Percentiles rank a stretch among this genome's conserved stretches.
phyloP scores from a whole-genome alignment of 495 filamentous ascomycete species.

The Penicillium bovifimosum region DNA sequence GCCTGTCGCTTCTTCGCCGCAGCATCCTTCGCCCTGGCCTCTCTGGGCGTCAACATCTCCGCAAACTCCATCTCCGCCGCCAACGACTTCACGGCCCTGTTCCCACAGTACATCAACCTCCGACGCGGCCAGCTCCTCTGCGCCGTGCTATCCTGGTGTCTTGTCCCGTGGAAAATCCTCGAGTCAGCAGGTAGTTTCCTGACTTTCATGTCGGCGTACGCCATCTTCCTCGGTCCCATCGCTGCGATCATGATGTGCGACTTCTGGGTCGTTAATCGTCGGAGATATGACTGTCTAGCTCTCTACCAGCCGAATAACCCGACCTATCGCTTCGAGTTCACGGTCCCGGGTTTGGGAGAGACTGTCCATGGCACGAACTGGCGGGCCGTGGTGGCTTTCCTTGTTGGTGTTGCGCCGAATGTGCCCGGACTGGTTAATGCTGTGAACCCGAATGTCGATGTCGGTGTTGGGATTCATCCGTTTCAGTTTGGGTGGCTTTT shows the following conservation, averaged over 20 bases:
- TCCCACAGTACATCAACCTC: slow-evolving; percentile 56
- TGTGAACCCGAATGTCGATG: slow-evolving; percentile 40
- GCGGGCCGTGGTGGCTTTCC: slow-evolving; percentile 58
- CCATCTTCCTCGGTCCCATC: slow-evolving; percentile 65
- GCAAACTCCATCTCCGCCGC: slow-evolving; percentile 61
- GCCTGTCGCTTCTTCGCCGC: slow-evolving; percentile 48
- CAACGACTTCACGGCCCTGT: slow-evolving; percentile 58
- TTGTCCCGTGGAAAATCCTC: slow-evolving; percentile 62
- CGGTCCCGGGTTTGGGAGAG: slow-evolving; percentile 9
- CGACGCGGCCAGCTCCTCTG: slow-evolving; percentile 57
- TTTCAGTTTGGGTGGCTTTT: slow-evolving; percentile 55
- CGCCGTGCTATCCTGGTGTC: slow-evolving; percentile 53
- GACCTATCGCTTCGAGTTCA: slow-evolving; percentile 50
- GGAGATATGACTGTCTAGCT: slow-evolving; percentile 54
- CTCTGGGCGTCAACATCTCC: slow-evolving; percentile 53
- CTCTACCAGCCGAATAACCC: slow-evolving; percentile 37
- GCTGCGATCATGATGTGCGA: slow-evolving; percentile 62
- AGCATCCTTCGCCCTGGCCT: slow-evolving; percentile 43
- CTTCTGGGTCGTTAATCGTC: slow-evolving; percentile 61
- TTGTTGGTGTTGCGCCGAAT: slow-evolving; percentile 57
- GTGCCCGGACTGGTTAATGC: slow-evolving; percentile 54
- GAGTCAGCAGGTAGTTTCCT: slow-evolving; percentile 52
- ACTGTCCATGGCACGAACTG: slow-evolving; percentile 50
- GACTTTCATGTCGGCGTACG: slow-evolving; percentile 58
- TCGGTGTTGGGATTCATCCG: slow-evolving; percentile 44